Evolutionary conservation across 139 green algal genomes (phyloP).

Genomic region (Picochlorum sp.): DNA sequence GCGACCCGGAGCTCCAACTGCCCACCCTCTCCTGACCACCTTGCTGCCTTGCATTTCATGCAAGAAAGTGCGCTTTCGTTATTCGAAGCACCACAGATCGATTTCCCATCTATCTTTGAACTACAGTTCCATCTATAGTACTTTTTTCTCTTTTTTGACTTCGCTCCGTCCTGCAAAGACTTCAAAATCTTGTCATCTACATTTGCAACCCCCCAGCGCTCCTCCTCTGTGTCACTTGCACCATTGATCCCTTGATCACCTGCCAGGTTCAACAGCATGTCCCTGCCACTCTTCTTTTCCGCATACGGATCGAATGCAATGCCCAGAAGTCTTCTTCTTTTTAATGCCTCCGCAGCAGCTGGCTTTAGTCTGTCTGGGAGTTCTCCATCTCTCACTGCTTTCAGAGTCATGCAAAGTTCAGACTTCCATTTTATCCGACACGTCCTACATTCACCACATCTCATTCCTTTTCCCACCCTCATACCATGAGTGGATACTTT

Average conservation of each 20-base stretch:
- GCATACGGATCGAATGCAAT: neutral
- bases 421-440: neutral
- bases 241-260: no score
- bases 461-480: neutral
- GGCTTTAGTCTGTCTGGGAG: neutral
- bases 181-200: no score
- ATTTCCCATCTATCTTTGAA: neutral
- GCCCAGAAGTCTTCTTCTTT: neutral
- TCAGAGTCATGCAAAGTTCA: neutral
- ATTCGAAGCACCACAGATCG: neutral
- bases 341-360: neutral
- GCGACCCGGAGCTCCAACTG: neutral
- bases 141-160: no score
- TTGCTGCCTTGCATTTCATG: neutral
- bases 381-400: neutral
- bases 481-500: neutral
- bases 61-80: neutral
- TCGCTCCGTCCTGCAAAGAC: no score
- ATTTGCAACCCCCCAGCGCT: no score
- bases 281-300: neutral
- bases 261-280: no score
- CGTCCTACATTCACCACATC: neutral
- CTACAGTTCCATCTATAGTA: neutral
- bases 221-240: no score
- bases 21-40: neutral